phyloP scores from a whole-genome alignment of 2,329 filamentous ascomycete genomes.

The Phialocephala subalpina region DNA sequence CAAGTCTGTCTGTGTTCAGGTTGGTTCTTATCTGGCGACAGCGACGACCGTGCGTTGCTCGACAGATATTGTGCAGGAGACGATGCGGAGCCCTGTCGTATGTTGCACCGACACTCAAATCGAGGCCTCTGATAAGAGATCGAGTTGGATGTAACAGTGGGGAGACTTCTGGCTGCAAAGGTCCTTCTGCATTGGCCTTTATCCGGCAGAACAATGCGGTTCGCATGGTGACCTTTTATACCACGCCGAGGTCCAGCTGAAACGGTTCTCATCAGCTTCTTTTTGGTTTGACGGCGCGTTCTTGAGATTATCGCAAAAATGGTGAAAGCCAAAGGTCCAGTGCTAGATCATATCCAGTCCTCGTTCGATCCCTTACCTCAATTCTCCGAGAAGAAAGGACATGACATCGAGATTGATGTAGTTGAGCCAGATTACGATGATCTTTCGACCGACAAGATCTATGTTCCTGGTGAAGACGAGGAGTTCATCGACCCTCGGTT shows the following conservation, averaged over 20 bases:
- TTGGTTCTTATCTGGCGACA: not conserved
- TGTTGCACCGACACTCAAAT: not conserved
- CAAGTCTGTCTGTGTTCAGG: not conserved
- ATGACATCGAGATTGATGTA: conserved; percentile 15
- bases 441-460: conserved; percentile 25
- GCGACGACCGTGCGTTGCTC: not conserved
- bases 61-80: not conserved
- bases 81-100: not conserved
- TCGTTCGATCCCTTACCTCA: not conserved
- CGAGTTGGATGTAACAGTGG: not conserved
- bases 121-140: not conserved
- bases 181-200: not conserved
- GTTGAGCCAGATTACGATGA: conserved; percentile 5
- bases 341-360: not conserved
- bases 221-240: conserved; percentile 2
- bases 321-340: not conserved
- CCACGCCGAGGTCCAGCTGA: not conserved
- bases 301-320: not conserved
- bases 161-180: not conserved
- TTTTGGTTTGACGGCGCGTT: not conserved
- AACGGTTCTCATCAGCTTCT: not conserved
- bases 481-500: conserved; percentile 45
- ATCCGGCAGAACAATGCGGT: not conserved
- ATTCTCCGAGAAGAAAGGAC: conserved; percentile 12
- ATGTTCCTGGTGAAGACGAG: conserved; percentile 41